Base-by-base conservation (phyloP, 179 eudicot genomes). In the Beta corolliflora region DNA sequence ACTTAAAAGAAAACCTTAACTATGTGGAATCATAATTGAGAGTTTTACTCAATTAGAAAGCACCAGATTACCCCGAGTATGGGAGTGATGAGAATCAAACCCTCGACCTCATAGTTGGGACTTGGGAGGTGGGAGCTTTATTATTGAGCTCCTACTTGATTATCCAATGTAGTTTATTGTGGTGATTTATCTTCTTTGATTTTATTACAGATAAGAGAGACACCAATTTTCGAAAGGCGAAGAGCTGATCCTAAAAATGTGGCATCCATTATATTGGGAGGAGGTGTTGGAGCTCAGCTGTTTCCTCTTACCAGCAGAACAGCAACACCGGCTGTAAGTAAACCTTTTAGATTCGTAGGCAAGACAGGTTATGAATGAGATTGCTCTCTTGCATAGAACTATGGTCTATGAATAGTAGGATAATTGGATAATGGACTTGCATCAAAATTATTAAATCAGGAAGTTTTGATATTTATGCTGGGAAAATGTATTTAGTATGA, bases 311-410 rank as follows among this genome's bases (percentile, higher is more conserved):
- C 99, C 18, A 87, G 87, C 79, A 94, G 87, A 86, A 83, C 97
- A 67, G 99, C 99, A 46, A 94, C 92, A 15, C 99, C 99, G 12
- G 99, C 99, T 78, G 99, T 95, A 87, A 88, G 99, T 82, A 75
- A 18, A 10, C 5, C 66, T 76, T 48, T 76, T 44, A 41, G 53
- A 54, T 55, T 75, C 14, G 14, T 23, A 16, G 7, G 44, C 36
- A 13, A 78, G 12, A 21, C 71, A 56, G 16, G 55, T 67, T 78
- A 3, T 18, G 64, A 59, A 59, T 18, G 41, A 36, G 41, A 36
- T 36, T 36, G 41, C 41, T 36, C 41, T 36, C 41, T 0, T 36
- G 41, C 41, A 36, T 36, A 36, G 41, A 36, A 36, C 41, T 36
- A 36, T 36, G 41, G 41, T 36, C 41, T 59, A 23, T 29, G 69